A percentile compares a stretch with the other conserved stretches of the same genome.
phyloP scores from a whole-genome alignment of 352 stramenopile species.

The Thalassiosira oceanica region DNA sequence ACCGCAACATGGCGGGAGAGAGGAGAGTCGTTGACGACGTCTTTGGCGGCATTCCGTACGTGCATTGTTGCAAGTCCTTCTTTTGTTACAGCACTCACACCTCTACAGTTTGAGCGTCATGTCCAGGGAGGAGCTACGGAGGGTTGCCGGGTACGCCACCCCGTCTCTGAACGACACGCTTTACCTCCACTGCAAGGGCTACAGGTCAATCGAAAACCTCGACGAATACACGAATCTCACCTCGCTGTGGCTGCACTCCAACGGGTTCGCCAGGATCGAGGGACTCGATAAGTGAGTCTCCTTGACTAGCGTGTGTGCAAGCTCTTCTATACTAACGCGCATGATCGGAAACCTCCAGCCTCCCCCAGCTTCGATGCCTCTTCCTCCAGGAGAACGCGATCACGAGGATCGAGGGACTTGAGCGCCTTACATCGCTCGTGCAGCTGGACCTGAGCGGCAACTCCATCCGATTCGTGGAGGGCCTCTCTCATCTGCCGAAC shows the following conservation, averaged over 20 bases:
- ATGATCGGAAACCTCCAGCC: no score
- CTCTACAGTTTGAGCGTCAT: slow-evolving; percentile 82
- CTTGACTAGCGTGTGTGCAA: no score
- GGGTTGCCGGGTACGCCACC: slow-evolving; percentile 91
- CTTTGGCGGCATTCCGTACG: no score
- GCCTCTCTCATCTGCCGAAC: slow-evolving; percentile 79
- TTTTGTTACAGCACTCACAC: no score
- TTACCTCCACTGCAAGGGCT: slow-evolving; percentile 93
- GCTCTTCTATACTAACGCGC: no score
- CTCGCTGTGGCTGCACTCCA: slow-evolving; percentile 93
- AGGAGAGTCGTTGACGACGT: no score
- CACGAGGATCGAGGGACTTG: slow-evolving; percentile 77
- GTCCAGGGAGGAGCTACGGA: slow-evolving; percentile 84
- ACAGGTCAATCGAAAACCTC: slow-evolving; percentile 91
- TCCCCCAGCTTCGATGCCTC: slow-evolving; percentile 86
- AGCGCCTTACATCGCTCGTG: slow-evolving; percentile 73
- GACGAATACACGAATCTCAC: slow-evolving; percentile 91
- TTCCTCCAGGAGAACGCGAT: slow-evolving; percentile 93
- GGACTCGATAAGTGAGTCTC: no score
- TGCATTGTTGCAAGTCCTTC: no score
- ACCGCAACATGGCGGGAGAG: no score
- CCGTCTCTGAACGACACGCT: slow-evolving; percentile 93
- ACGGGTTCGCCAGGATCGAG: slow-evolving; percentile 87
- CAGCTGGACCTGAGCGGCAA: slow-evolving; percentile 92
- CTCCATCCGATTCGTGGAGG: slow-evolving; percentile 81